These are phyloP conservation scores for Zygosaccharomyces sapae DNA, from an alignment of 1,139 yeast genomes.

Conservation along the genomic window DNA sequence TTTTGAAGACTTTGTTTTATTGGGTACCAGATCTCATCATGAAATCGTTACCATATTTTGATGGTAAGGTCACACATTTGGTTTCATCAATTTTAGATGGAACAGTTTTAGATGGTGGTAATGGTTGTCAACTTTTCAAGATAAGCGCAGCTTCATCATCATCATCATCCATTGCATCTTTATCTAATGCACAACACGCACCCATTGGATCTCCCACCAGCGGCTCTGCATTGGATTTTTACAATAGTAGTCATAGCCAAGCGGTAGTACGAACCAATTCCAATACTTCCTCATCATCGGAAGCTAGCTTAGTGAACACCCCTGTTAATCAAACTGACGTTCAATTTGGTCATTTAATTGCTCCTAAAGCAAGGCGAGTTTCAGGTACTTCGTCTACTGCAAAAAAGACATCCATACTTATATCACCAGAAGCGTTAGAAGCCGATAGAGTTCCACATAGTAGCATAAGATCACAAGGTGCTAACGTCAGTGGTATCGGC, in stretches of 20 bases:
- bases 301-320: constrained; percentile 11
- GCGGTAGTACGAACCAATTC: constrained; percentile 11
- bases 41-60: constrained; percentile 28
- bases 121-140: constrained; percentile 16
- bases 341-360: constrained; percentile 15
- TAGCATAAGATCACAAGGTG: constrained; percentile 9
- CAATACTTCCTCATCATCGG: constrained; percentile 14
- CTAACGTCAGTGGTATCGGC: not conserved
- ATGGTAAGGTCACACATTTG: constrained; percentile 27
- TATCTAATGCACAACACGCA: constrained; percentile 7
- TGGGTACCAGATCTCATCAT: constrained; percentile 29
- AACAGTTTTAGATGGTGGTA: constrained; percentile 21
- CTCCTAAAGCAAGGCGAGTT: constrained; percentile 18
- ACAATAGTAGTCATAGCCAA: constrained; percentile 5
- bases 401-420: constrained; percentile 9
- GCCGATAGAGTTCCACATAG: constrained; percentile 11
- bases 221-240: constrained; percentile 8
- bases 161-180: constrained; percentile 8
- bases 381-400: constrained; percentile 9
- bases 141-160: constrained; percentile 11
- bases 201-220: constrained; percentile 9
- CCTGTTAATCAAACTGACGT: constrained; percentile 10
- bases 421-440: constrained; percentile 17
- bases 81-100: constrained; percentile 30
- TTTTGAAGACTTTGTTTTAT: constrained; percentile 28